These are phyloP conservation scores for Curvularia sp. DNA, from an alignment of 2,329 filamentous ascomycete genomes.

Conservation along the genomic window DNA sequence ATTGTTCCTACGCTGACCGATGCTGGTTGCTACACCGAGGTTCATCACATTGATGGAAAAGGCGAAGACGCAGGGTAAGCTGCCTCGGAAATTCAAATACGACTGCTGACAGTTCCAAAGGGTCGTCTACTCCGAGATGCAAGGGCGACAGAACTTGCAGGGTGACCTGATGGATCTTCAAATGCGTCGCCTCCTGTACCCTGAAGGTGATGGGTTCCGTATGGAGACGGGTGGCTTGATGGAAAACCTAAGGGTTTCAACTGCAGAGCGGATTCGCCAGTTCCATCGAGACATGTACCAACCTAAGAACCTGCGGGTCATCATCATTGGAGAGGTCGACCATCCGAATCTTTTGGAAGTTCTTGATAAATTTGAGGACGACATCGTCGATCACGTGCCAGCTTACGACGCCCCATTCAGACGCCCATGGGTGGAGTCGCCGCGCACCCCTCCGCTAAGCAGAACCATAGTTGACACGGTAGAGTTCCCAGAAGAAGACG, in stretches of 20 bases:
- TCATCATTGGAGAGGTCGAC: slow-evolving; percentile 91
- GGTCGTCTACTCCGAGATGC: slow-evolving; percentile 99
- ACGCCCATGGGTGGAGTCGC: slow-evolving; percentile 89
- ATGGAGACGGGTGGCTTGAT: slow-evolving; percentile 99
- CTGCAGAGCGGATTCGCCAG: slow-evolving; percentile 86
- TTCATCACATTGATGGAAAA: slow-evolving; percentile 91
- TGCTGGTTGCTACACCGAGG: slow-evolving; percentile 91
- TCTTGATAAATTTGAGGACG: slow-evolving; percentile 85
- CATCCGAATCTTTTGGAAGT: slow-evolving; percentile 80
- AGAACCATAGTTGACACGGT: slow-evolving; percentile 78
- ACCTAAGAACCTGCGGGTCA: slow-evolving; percentile 89
- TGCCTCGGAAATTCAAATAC: background rate
- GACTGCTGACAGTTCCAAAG: slow-evolving; percentile 47
- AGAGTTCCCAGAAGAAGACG: slow-evolving; percentile 95
- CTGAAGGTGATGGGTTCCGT: slow-evolving; percentile 86
- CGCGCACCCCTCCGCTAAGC: slow-evolving; percentile 73
- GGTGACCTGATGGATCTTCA: slow-evolving; percentile 86
- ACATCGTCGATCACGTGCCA: slow-evolving; percentile 83
- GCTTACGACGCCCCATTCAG: slow-evolving; percentile 76
- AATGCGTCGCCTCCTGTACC: slow-evolving; percentile 81
- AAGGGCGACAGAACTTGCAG: slow-evolving; percentile 86
- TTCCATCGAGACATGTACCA: slow-evolving; percentile 99
- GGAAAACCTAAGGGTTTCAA: slow-evolving; percentile 84
- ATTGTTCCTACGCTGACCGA: slow-evolving; percentile 91
- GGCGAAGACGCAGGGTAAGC: slow-evolving; percentile 81